Conservation (phyloP, 768 basidiomycete genomes). For the Tephrocybe sp. region DNA sequence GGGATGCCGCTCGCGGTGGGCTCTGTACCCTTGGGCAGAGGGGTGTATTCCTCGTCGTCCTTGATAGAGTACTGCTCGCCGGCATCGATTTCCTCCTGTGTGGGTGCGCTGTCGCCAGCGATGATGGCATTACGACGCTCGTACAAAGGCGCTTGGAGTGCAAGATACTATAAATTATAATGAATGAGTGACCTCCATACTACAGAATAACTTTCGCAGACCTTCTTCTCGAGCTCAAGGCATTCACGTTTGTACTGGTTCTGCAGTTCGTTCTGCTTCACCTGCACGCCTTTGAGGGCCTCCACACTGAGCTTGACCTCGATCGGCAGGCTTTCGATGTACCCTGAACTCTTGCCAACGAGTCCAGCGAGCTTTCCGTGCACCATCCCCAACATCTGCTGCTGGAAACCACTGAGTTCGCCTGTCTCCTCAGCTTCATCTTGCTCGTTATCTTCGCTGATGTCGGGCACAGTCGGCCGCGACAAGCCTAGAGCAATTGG, state of each 20-base stretch:
- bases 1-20: slow-evolving; percentile 63
- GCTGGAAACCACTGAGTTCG: slow-evolving; percentile 44
- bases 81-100: slow-evolving; percentile 77
- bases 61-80: slow-evolving; percentile 74
- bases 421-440: slow-evolving; percentile 53
- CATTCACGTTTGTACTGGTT: slow-evolving; percentile 95
- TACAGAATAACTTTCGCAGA: slow-evolving; percentile 28
- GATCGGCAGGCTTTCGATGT: slow-evolving; percentile 85
- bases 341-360: slow-evolving; percentile 90
- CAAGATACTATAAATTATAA: slow-evolving; percentile 56
- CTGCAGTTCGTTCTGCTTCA: slow-evolving; percentile 87
- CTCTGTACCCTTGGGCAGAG: slow-evolving; percentile 53
- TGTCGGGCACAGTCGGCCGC: slow-evolving; percentile 86
- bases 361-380: slow-evolving; percentile 85
- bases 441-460: slow-evolving; percentile 77
- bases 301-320: slow-evolving; percentile 84
- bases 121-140: slow-evolving; percentile 85
- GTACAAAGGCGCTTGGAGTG: slow-evolving; percentile 81
- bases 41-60: slow-evolving; percentile 70
- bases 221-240: slow-evolving; percentile 95
- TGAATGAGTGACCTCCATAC: slow-evolving; percentile 1
- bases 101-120: slow-evolving; percentile 70
- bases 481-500: slow-evolving; percentile 80
- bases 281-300: slow-evolving; percentile 92
- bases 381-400: slow-evolving; percentile 81